Conservation (phyloP, 2,329 filamentous ascomycete genomes). For the Colletotrichum camelliae region DNA sequence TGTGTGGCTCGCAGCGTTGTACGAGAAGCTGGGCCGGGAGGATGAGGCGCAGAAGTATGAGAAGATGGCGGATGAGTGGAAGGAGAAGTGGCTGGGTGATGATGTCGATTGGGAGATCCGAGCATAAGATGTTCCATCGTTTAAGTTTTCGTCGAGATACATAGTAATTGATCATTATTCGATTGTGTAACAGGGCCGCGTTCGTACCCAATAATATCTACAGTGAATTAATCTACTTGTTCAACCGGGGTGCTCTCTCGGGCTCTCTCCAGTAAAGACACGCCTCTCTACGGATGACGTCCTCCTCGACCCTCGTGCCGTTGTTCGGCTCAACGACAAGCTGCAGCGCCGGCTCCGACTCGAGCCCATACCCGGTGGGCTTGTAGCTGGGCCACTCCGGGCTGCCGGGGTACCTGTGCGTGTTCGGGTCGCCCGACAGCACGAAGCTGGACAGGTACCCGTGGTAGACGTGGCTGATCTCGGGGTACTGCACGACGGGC, state of each 20-base stretch:
- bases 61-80: neutral
- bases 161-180: neutral
- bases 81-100: neutral
- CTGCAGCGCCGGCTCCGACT: slow-evolving; percentile 30
- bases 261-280: slow-evolving; percentile 42
- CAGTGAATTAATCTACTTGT: slow-evolving; percentile 31
- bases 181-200: neutral
- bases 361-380: slow-evolving; percentile 27
- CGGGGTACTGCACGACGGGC: slow-evolving; percentile 36
- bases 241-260: slow-evolving; percentile 35
- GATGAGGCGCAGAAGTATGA: neutral
- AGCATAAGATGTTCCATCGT: neutral
- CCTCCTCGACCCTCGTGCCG: slow-evolving; percentile 35
- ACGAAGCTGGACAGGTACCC: slow-evolving; percentile 76
- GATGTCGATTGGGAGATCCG: neutral
- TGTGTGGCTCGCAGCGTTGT: slow-evolving; percentile 28
- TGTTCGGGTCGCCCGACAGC: slow-evolving; percentile 74
- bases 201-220: neutral
- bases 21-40: neutral
- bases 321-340: slow-evolving; percentile 35
- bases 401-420: slow-evolving; percentile 28
- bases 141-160: neutral
- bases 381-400: slow-evolving; percentile 30
- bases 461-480: slow-evolving; percentile 40
- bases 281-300: slow-evolving; percentile 34